Evolutionary conservation across 1,139 yeast genomes (phyloP).

Genomic region (Kodamaea alishanica): DNA sequence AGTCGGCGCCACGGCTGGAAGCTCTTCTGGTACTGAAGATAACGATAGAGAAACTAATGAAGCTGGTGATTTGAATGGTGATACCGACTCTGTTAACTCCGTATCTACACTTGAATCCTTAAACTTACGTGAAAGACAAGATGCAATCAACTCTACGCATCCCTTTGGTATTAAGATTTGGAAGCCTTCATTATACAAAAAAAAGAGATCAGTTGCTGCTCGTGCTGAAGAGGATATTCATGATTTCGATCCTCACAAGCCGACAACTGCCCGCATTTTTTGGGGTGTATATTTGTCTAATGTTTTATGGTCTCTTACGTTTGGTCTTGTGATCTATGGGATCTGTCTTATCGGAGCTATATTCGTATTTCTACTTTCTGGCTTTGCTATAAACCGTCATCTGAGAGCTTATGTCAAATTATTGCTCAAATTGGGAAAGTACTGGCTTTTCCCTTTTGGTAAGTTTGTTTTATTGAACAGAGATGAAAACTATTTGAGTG

Average conservation of each 20-base stretch:
- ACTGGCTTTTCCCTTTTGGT: conserved; percentile 83
- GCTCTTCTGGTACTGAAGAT: neutral
- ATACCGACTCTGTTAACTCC: conserved; percentile 28
- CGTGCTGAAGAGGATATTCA: conserved; percentile 95
- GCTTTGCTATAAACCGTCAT: conserved; percentile 39
- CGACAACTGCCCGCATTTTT: conserved; percentile 47
- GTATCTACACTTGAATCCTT: conserved; percentile 67
- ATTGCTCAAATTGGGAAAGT: conserved; percentile 61
- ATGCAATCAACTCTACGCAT: conserved; percentile 93
- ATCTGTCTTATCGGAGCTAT: conserved; percentile 50
- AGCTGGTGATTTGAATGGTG: conserved; percentile 16
- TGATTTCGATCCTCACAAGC: conserved; percentile 55
- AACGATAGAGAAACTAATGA: conserved; percentile 5
- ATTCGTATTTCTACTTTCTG: conserved; percentile 42
- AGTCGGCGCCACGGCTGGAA: too few relatives aligned
- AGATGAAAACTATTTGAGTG: conserved; percentile 77
- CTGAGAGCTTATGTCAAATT: conserved; percentile 57
- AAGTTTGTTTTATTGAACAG: conserved; percentile 75
- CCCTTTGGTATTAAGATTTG: conserved; percentile 98
- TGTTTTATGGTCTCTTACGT: conserved; percentile 66
- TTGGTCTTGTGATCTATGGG: conserved; percentile 60
- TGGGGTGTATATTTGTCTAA: conserved; percentile 72
- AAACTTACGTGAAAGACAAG: conserved; percentile 89
- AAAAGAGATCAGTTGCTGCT: conserved; percentile 83
- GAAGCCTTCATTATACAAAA: conserved; percentile 96